Evolutionary conservation across 1,284 basidiomycete genomes (phyloP).

Genomic region (Exobasidium cylindrosporum): DNA sequence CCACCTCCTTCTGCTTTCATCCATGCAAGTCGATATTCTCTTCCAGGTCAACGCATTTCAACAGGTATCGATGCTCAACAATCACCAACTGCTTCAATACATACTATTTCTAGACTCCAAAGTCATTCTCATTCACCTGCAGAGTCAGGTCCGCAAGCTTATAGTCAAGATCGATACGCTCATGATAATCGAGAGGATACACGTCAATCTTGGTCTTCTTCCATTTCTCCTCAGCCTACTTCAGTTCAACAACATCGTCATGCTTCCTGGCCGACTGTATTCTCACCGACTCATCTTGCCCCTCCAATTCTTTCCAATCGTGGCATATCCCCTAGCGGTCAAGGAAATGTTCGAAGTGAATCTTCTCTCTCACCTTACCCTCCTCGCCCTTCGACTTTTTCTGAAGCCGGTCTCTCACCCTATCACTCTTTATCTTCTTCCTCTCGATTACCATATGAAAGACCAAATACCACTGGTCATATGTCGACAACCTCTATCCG

Average conservation of each 20-base stretch:
- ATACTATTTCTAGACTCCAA: neutral
- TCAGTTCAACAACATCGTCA: neutral
- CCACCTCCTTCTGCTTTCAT: constrained; percentile 17
- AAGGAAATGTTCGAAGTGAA: neutral
- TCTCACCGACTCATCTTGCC: neutral
- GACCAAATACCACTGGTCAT: neutral
- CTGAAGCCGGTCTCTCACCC: neutral
- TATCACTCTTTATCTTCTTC: neutral
- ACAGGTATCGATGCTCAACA: neutral
- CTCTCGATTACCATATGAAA: neutral
- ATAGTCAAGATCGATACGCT: no score
- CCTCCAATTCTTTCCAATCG: neutral
- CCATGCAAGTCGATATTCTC: neutral
- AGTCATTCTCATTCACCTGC: neutral
- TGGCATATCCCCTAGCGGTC: neutral
- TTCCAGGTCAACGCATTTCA: neutral
- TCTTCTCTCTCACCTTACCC: neutral
- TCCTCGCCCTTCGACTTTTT: neutral
- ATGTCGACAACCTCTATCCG: neutral
- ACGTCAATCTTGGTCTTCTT: neutral
- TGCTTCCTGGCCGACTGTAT: neutral
- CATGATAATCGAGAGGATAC: no score
- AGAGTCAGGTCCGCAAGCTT: no score
- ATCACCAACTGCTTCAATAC: neutral
- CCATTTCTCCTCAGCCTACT: neutral